phyloP scores from a whole-genome alignment of 2,329 filamentous ascomycete species.

The Fusarium newnesense region DNA sequence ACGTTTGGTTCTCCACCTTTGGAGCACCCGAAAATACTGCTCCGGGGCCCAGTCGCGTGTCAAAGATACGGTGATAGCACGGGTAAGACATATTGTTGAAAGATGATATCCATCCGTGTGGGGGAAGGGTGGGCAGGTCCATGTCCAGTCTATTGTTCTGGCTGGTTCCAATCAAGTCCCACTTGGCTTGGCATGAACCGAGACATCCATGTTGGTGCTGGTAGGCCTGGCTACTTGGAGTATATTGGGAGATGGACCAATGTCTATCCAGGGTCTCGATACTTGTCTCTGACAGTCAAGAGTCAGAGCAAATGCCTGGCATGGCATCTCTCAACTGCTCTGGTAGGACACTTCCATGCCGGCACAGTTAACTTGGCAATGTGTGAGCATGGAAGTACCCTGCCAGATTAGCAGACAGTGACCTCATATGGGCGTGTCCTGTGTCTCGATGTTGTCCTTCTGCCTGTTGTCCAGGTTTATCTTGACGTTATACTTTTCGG shows the following conservation, averaged over 20 bases:
- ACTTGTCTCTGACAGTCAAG: not conserved
- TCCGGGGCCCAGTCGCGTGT: not conserved
- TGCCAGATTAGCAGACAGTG: not conserved
- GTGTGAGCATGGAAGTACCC: not conserved
- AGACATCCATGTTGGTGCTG: not conserved
- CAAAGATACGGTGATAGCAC: not conserved
- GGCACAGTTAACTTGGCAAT: not conserved
- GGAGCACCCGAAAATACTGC: not conserved
- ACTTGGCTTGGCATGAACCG: not conserved
- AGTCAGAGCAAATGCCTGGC: not conserved
- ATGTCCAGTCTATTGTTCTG: not conserved
- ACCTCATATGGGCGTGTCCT: not conserved
- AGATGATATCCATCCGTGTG: not conserved
- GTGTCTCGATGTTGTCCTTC: constrained; percentile 26
- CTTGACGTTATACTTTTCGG: constrained; percentile 48
- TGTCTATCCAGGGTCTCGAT: not conserved
- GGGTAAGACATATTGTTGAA: not conserved
- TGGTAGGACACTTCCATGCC: not conserved
- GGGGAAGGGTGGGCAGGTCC: too few species aligned
- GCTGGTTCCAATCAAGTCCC: not conserved
- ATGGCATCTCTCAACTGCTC: not conserved
- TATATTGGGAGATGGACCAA: not conserved
- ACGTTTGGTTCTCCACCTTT: not conserved
- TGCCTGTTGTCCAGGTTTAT: not conserved
- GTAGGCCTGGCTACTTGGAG: not conserved